phyloP scores from a whole-genome alignment of 768 basidiomycete genomes.

The Tulasnella sp. region DNA sequence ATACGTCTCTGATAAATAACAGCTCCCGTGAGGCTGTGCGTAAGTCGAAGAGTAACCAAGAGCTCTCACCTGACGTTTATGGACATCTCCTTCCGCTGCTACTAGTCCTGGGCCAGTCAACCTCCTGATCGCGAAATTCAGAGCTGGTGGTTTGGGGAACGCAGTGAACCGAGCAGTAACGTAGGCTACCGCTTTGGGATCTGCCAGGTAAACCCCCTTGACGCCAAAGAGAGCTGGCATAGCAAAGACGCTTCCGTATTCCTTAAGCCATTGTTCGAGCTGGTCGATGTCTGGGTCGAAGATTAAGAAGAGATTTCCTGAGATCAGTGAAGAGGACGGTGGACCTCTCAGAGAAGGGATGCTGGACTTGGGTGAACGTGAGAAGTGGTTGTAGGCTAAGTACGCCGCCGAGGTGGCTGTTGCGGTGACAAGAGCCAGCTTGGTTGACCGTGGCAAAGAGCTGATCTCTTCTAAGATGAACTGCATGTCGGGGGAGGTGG shows the following conservation, averaged over 20 bases:
- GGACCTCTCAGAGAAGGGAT: slow-evolving; percentile 13
- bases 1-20: neutral
- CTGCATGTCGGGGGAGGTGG: neutral
- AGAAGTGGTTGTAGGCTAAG: slow-evolving; percentile 2
- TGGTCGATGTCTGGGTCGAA: slow-evolving; percentile 5
- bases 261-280: slow-evolving; percentile 10
- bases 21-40: too few species aligned
- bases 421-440: slow-evolving; percentile 1
- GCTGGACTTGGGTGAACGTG: neutral
- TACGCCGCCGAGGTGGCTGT: neutral
- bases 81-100: slow-evolving; percentile 15
- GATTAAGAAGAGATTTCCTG: neutral
- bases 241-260: neutral
- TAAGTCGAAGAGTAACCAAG: neutral
- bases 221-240: neutral
- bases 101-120: slow-evolving; percentile 4
- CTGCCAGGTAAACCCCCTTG: slow-evolving; percentile 6
- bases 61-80: slow-evolving; percentile 6
- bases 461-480: neutral
- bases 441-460: neutral
- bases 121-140: neutral
- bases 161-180: neutral
- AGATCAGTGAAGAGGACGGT: neutral
- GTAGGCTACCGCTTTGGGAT: slow-evolving; percentile 6
- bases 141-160: neutral